These are phyloP conservation scores for Carex kokanica DNA, from an alignment of 176 grass and related monocot species.

Conservation along the genomic window DNA sequence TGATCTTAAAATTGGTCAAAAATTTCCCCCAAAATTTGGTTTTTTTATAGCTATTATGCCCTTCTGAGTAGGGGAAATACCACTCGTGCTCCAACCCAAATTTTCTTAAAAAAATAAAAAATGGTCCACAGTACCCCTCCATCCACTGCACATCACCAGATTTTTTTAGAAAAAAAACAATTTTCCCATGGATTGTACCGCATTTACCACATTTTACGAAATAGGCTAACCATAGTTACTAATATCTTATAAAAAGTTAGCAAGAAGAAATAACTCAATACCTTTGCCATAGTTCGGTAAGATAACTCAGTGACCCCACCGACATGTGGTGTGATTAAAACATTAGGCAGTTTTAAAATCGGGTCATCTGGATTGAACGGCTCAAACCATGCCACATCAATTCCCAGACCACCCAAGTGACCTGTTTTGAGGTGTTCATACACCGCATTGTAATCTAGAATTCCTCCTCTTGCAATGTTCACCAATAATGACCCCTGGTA, in stretches of 20 bases:
- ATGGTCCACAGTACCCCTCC: not conserved
- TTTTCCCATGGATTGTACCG: not conserved
- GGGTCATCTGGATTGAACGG: conserved; percentile 91
- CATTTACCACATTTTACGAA: not conserved
- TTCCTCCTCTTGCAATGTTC: conserved; percentile 77
- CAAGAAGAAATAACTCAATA: conserved; percentile 4
- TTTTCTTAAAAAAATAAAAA: not conserved
- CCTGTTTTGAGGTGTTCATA: conserved; percentile 65
- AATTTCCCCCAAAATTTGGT: too few species aligned
- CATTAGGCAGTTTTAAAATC: conserved; percentile 83
- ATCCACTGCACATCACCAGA: not conserved
- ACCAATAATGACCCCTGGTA: conserved; percentile 71
- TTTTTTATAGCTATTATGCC: not conserved
- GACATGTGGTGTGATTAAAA: conserved; percentile 86
- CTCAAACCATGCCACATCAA: conserved; percentile 94
- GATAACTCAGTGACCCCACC: conserved; percentile 75
- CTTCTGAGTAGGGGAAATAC: not conserved
- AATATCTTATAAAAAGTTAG: not conserved
- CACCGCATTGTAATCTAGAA: conserved; percentile 73
- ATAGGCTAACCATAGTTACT: not conserved
- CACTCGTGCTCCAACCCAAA: not conserved
- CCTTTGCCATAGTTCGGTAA: conserved; percentile 90
- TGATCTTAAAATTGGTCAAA: too few species aligned
- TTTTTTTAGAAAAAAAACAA: not conserved
- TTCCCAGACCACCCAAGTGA: conserved; percentile 78